phyloP scores from a whole-genome alignment of 768 basidiomycete genomes.

The Wakefieldia striispora region DNA sequence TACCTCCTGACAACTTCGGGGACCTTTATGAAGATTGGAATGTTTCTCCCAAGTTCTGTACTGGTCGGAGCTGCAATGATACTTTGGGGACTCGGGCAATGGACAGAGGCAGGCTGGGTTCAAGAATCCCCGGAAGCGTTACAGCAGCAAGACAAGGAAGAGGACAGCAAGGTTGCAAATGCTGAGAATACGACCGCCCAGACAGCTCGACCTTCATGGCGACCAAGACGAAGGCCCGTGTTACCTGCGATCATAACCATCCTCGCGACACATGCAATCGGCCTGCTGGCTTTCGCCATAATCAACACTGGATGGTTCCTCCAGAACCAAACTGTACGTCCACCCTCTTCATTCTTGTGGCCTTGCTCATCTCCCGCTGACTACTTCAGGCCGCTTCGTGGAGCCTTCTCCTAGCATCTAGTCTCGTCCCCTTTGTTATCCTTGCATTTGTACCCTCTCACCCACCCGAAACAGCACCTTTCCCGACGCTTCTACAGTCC shows the following conservation, averaged over 20 bases:
- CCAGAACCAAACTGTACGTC: slow-evolving; percentile 40
- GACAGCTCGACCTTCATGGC: slow-evolving; percentile 5
- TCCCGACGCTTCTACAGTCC: slow-evolving; percentile 58
- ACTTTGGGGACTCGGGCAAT: slow-evolving; percentile 72
- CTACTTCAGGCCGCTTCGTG: slow-evolving; percentile 29
- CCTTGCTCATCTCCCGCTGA: slow-evolving; percentile 11
- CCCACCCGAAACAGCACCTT: slow-evolving; percentile 33
- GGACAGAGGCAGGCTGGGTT: slow-evolving; percentile 69
- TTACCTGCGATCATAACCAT: slow-evolving; percentile 53
- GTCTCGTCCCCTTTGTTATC: slow-evolving; percentile 33
- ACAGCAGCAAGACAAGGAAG: slow-evolving; percentile 4
- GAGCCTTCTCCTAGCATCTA: slow-evolving; percentile 29
- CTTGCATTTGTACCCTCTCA: slow-evolving; percentile 29
- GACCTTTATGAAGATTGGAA: slow-evolving; percentile 85
- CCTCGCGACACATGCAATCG: slow-evolving; percentile 53
- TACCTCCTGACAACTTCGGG: slow-evolving; percentile 60
- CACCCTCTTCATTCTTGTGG: neutral
- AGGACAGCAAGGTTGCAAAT: slow-evolving; percentile 9
- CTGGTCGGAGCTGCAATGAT: slow-evolving; percentile 84
- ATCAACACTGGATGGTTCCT: slow-evolving; percentile 47
- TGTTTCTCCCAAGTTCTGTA: slow-evolving; percentile 85
- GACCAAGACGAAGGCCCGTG: slow-evolving; percentile 49
- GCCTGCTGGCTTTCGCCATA: slow-evolving; percentile 47
- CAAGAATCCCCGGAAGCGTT: neutral
- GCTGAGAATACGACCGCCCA: neutral